These are phyloP conservation scores for Xylaria nigripes DNA, from an alignment of 495 filamentous ascomycete species.

Conservation along the genomic window DNA sequence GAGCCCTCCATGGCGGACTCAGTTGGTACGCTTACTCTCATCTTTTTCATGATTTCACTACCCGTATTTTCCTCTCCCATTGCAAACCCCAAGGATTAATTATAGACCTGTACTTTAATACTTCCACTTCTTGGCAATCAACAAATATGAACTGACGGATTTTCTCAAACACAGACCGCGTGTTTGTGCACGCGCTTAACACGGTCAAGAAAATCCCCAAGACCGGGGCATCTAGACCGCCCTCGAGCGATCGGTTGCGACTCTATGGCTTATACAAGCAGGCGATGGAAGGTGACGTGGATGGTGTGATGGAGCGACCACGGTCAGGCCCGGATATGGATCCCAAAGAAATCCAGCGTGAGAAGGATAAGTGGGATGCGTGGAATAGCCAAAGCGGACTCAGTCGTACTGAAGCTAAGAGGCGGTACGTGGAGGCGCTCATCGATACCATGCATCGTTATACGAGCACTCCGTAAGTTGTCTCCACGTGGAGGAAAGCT, in stretches of 20 bases:
- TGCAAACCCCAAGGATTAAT: not conserved
- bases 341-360: conserved; percentile 42
- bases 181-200: conserved; percentile 97
- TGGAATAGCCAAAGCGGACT: conserved; percentile 81
- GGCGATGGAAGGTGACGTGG: conserved; percentile 95
- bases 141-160: conserved; percentile 8
- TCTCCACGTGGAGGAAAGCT: not conserved
- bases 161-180: conserved; percentile 57
- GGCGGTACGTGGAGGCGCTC: conserved; percentile 81
- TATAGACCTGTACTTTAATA: not conserved
- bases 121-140: not conserved
- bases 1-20: conserved; percentile 40
- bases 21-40: conserved; percentile 33
- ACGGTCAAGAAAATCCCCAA: conserved; percentile 96
- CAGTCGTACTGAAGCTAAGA: conserved; percentile 85
- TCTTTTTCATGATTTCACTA: not conserved
- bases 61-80: conserved; percentile 6
- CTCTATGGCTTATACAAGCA: conserved; percentile 99
- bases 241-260: conserved; percentile 71
- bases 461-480: conserved; percentile 62
- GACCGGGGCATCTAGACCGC: conserved; percentile 81
- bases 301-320: conserved; percentile 83
- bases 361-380: conserved; percentile 71
- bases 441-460: conserved; percentile 96
- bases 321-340: conserved; percentile 32